phyloP scores from a whole-genome alignment of 306 rosid species.

The Trichosanthes truncata region DNA sequence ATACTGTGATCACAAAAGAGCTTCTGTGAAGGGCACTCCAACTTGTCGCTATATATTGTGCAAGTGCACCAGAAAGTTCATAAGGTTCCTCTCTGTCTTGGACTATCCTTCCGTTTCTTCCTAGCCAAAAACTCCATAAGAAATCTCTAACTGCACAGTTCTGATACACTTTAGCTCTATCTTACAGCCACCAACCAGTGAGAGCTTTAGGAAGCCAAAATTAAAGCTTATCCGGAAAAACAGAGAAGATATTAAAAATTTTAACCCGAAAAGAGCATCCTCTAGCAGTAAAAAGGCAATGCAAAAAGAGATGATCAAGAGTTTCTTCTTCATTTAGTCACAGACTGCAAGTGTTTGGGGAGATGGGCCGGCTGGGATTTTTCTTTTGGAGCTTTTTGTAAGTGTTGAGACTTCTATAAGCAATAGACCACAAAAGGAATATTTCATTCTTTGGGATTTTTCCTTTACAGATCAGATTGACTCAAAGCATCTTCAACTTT shows the following conservation, averaged over 20 bases:
- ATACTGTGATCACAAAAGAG: not conserved
- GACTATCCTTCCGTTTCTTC: not conserved
- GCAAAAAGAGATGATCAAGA: not conserved
- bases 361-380: not conserved
- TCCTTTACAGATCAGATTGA: not conserved
- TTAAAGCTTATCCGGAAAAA: not conserved
- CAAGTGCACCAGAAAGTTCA: not conserved
- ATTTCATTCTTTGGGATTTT: not conserved
- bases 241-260: not conserved
- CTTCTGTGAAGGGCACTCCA: not conserved
- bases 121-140: not conserved
- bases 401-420: not conserved
- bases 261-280: not conserved
- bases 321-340: not conserved
- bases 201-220: not conserved
- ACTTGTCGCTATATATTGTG: not conserved
- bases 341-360: not conserved
- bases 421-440: not conserved
- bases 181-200: not conserved
- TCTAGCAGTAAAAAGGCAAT: not conserved
- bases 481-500: not conserved
- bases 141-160: not conserved
- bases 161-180: not conserved
- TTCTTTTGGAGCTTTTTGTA: not conserved
- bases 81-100: not conserved